Evolutionary conservation across 768 basidiomycete species (phyloP).

Genomic region (Rhodosporidiobolus odoratus): DNA sequence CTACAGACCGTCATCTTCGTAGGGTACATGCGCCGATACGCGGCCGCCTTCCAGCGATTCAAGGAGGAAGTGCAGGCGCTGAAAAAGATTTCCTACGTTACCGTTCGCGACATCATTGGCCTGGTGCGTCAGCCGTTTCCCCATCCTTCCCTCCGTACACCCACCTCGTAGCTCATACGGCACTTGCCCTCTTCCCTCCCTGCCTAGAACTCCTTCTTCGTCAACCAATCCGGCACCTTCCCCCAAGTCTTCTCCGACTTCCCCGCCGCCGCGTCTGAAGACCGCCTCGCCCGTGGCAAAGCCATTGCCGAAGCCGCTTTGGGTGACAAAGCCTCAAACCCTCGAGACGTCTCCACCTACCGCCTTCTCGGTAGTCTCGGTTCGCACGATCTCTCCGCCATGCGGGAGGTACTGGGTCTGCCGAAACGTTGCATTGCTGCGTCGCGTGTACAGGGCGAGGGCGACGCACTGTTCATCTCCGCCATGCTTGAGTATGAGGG

Average conservation of each 20-base stretch:
- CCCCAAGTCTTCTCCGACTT: conserved; percentile 34
- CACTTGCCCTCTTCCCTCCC: conserved; percentile 1
- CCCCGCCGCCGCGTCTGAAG: conserved; percentile 18
- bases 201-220: conserved; percentile 38
- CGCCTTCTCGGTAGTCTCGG: conserved; percentile 42
- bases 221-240: conserved; percentile 40
- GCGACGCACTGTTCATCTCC: conserved; percentile 14
- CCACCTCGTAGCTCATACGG: neutral
- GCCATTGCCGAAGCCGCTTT: conserved; percentile 35
- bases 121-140: conserved; percentile 26
- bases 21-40: conserved; percentile 45
- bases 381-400: conserved; percentile 44
- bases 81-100: conserved; percentile 39
- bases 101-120: conserved; percentile 44
- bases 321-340: conserved; percentile 4
- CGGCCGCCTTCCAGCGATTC: conserved; percentile 38
- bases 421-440: conserved; percentile 36
- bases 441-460: neutral
- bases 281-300: conserved; percentile 16
- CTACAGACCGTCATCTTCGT: conserved; percentile 37
- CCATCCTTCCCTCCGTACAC: too few species aligned
- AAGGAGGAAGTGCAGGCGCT: conserved; percentile 41
- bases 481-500: conserved; percentile 38
- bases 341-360: conserved; percentile 23
- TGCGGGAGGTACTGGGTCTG: conserved; percentile 44